Base-by-base conservation (phyloP, 352 stramenopile genomes). In the Phytophthora vignae region DNA sequence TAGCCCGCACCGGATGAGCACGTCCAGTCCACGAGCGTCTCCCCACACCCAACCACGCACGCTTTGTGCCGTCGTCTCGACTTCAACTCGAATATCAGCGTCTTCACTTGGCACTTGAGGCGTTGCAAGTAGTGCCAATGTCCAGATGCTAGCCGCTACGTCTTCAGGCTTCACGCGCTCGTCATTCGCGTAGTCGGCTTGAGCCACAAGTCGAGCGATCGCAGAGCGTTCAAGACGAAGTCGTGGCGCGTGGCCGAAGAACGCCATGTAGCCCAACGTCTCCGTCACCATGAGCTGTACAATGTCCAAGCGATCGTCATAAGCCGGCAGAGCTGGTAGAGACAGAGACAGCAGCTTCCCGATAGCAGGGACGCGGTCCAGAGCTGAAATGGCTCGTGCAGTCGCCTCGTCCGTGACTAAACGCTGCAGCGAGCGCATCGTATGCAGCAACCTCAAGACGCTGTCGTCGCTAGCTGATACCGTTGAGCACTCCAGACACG, bases 211-310 rank as follows among this genome's bases (percentile, higher is more conserved):
- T 0, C 73, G 66, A 1, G 64, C 49, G n/a, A 93, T 59, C 4
- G 79, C 74, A 9, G 55, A 40, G 8, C 71, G 53, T 1, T 82
- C 56, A 4, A 93, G 42, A 9, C 59, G 48, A 3, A 93, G 70
- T 25, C 65, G 70, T 6, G 84, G 58, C 0, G 71, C 76, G 42
- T 88, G 71, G 2, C 78, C 82, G 44, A 88, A 91, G 31, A 78
- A 86, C 9, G 83, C 69, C 85, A 91, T 78, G 38, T 91, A 89
- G 1, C 85, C 85, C 36, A 91, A 77, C 67, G 88, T 86, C 52
- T 93, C 76, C 0, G 84, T 82, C 0, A 72, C 85, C 71, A 91
- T 87, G 57, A 87, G 81, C 42, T 93, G 85, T n/a, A 82, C 60
- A 10, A 71, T 84, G 3, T 83, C 57, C 60, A 74, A 46, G 15